A percentile compares a stretch with the other conserved stretches of the same genome.
Evolutionary conservation across 129 eudicot species (phyloP).

Genomic region (Erigeron canadensis): DNA sequence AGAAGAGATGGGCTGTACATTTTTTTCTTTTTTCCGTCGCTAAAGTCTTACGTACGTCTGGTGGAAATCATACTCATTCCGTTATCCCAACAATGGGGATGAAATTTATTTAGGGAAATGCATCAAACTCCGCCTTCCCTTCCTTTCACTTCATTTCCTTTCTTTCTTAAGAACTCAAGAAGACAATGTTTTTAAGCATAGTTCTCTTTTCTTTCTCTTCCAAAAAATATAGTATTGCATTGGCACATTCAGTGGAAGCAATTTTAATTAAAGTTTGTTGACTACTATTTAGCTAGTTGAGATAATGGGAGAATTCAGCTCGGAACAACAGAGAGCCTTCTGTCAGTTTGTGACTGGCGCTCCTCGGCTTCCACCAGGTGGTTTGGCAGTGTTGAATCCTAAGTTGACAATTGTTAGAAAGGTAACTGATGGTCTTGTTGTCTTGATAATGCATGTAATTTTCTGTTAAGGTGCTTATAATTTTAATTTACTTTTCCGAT

Average conservation of each 20-base stretch:
- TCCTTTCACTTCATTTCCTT: too few relatives aligned
- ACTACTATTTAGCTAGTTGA: conserved; percentile 58
- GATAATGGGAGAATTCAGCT: conserved; percentile 85
- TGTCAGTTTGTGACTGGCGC: conserved; percentile 93
- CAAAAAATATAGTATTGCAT: neutral
- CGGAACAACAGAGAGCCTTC: conserved; percentile 84
- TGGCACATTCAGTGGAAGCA: neutral
- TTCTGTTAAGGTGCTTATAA: neutral
- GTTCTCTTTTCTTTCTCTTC: too few relatives aligned
- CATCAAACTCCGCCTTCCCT: too few relatives aligned
- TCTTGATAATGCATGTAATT: neutral
- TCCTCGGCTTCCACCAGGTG: conserved; percentile 92
- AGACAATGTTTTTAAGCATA: neutral
- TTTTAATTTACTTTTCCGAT: conserved; percentile 5
- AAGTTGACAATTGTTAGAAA: conserved; percentile 87
- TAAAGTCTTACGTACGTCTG: too few relatives aligned
- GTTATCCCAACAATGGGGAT: too few relatives aligned
- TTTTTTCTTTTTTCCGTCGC: neutral
- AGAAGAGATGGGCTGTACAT: too few relatives aligned
- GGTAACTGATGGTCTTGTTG: conserved; percentile 35
- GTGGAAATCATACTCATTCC: too few relatives aligned
- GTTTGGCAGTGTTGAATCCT: conserved; percentile 76
- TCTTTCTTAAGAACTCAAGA: neutral
- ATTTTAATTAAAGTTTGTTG: neutral
- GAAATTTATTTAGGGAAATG: too few relatives aligned